phyloP scores from a whole-genome alignment of 148 eudicot genomes.

The Fallopia convolvulus region DNA sequence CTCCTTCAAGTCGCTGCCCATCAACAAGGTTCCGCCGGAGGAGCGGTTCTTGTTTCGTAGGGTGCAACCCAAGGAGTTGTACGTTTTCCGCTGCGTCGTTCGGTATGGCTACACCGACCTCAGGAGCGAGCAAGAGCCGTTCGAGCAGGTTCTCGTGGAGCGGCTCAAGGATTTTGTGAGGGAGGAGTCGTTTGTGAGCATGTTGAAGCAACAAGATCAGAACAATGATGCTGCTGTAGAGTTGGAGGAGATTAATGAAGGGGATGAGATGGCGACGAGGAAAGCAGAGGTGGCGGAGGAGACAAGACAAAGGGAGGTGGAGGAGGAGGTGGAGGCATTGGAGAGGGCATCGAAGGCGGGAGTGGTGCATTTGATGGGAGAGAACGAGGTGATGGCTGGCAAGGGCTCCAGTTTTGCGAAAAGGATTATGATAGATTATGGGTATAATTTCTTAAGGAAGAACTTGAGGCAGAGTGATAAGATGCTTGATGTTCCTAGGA shows the following conservation, averaged over 20 bases:
- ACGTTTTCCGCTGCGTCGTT: conserved; percentile 38
- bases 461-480: conserved; percentile 26
- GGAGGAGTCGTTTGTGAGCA: neutral
- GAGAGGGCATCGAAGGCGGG: conserved; percentile 27
- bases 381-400: conserved; percentile 28
- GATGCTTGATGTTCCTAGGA: conserved; percentile 26
- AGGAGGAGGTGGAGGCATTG: conserved; percentile 20
- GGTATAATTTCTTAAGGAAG: conserved; percentile 23
- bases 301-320: conserved; percentile 4
- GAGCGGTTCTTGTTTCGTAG: conserved; percentile 45
- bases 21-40: conserved; percentile 35
- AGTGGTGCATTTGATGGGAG: conserved; percentile 36
- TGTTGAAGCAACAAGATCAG: neutral
- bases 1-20: conserved; percentile 34
- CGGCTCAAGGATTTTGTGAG: conserved; percentile 25
- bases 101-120: conserved; percentile 41
- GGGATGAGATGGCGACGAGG: neutral
- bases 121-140: conserved; percentile 20
- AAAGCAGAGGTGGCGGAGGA: neutral
- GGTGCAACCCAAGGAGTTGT: conserved; percentile 21
- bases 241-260: neutral
- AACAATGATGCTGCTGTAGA: neutral
- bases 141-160: conserved; percentile 27
- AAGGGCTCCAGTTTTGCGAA: conserved; percentile 20
- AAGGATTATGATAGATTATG: conserved; percentile 26